Conservation (phyloP, 495 filamentous ascomycete species). For the Tuber borchii region DNA sequence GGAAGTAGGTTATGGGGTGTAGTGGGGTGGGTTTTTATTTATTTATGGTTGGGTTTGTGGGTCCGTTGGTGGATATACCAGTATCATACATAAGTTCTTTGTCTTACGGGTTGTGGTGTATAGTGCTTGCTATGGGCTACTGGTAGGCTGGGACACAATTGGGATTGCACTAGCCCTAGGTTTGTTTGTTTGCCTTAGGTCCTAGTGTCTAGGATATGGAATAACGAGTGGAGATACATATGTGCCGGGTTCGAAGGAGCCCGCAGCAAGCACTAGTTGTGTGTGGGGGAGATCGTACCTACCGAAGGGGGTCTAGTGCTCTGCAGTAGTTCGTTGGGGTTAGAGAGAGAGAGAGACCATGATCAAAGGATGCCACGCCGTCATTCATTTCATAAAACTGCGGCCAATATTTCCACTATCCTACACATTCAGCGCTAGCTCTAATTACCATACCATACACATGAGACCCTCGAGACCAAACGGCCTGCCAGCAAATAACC, state of each 20-base stretch:
- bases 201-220: not conserved
- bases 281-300: not conserved
- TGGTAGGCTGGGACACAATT: no score
- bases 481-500: not conserved
- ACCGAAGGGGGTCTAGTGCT: not conserved
- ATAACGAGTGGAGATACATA: not conserved
- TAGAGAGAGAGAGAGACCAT: not conserved
- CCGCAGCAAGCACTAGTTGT: not conserved
- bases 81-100: not conserved
- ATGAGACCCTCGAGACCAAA: not conserved
- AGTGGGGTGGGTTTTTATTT: not conserved
- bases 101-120: not conserved
- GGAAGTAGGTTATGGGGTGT: not conserved
- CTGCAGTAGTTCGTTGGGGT: not conserved
- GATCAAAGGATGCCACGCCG: not conserved
- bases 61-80: not conserved
- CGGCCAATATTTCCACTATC: not conserved
- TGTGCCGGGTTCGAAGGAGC: not conserved
- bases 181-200: not conserved
- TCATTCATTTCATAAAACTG: not conserved
- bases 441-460: not conserved
- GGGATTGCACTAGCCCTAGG: not conserved
- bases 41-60: not conserved
- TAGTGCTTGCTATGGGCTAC: not conserved
- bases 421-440: not conserved